phyloP scores from a whole-genome alignment of 495 filamentous ascomycete species.

The Talaromyces nanjingensis region DNA sequence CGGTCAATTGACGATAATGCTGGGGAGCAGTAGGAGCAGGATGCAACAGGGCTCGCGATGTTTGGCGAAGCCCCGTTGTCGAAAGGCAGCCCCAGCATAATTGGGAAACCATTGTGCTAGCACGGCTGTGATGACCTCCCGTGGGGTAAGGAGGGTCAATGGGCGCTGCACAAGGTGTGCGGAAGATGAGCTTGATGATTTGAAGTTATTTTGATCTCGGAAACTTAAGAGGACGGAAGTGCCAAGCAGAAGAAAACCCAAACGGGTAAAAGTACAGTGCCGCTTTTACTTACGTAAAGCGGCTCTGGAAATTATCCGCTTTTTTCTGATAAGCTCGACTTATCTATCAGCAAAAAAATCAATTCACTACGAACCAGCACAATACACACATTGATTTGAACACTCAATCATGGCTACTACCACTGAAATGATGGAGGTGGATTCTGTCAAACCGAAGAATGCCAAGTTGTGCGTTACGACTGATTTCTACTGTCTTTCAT shows the following conservation, averaged over 20 bases:
- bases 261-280: not conserved
- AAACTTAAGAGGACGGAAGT: not conserved
- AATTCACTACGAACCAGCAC: constrained; percentile 12
- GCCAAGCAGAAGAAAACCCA: constrained; percentile 2
- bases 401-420: constrained; percentile 5
- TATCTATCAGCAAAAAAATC: constrained; percentile 7
- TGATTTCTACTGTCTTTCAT: not conserved
- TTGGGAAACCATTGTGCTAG: constrained; percentile 57
- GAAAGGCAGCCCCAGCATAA: constrained; percentile 64
- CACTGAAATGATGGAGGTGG: constrained; percentile 7
- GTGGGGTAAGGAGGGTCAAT: constrained; percentile 32
- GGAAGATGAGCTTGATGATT: not conserved
- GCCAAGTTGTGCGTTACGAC: constrained; percentile 34
- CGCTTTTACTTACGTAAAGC: constrained; percentile 1
- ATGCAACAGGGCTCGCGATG: constrained; percentile 34
- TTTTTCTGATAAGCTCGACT: constrained; percentile 11
- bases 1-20: constrained; percentile 15
- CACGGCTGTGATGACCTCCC: constrained; percentile 26
- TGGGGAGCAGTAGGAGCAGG: constrained; percentile 20
- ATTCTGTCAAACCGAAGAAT: constrained; percentile 23
- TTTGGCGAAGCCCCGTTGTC: constrained; percentile 29
- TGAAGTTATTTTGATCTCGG: constrained; percentile 1
- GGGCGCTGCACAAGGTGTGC: constrained; percentile 5
- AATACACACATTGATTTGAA: constrained; percentile 17
- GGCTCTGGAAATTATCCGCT: constrained; percentile 4